phyloP scores from a whole-genome alignment of 2,329 filamentous ascomycete genomes.

The Fusarium luffae region DNA sequence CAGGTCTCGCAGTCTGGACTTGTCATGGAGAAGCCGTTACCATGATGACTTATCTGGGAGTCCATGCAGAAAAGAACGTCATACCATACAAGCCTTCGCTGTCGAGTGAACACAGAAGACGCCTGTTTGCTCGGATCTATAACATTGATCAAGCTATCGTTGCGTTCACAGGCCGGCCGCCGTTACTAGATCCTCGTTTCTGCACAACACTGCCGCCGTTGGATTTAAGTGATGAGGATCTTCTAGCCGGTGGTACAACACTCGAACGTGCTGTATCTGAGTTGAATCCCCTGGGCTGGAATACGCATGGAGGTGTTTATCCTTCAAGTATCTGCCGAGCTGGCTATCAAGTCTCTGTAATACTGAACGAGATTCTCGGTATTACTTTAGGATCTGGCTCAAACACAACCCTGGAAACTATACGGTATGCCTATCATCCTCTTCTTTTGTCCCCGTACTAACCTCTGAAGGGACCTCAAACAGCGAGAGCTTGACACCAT shows the following conservation, averaged over 20 bases:
- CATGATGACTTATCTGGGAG: slow-evolving; percentile 9
- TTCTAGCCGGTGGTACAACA: not conserved
- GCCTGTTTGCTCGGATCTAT: not conserved
- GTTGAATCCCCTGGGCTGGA: not conserved
- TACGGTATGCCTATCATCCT: not conserved
- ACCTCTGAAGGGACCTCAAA: not conserved
- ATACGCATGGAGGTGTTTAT: not conserved
- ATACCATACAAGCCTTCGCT: not conserved
- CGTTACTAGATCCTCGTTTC: not conserved
- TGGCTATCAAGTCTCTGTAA: not conserved
- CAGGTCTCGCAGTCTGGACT: slow-evolving; percentile 3
- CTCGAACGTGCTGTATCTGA: not conserved
- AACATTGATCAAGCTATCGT: slow-evolving; percentile 8
- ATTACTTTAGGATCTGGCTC: not conserved
- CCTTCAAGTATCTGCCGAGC: slow-evolving; percentile 1
- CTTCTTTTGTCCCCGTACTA: fast-evolving
- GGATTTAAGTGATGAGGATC: slow-evolving; percentile 10
- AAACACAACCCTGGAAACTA: not conserved
- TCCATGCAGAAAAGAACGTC: not conserved
- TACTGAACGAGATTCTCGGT: not conserved
- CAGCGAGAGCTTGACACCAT: not conserved
- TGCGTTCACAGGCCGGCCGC: slow-evolving; percentile 8
- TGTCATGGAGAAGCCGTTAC: slow-evolving; percentile 1
- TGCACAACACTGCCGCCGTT: not conserved
- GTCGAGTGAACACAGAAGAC: not conserved